Base-by-base conservation (phyloP, 345 rosid species). In the Cochlearia excelsa region DNA sequence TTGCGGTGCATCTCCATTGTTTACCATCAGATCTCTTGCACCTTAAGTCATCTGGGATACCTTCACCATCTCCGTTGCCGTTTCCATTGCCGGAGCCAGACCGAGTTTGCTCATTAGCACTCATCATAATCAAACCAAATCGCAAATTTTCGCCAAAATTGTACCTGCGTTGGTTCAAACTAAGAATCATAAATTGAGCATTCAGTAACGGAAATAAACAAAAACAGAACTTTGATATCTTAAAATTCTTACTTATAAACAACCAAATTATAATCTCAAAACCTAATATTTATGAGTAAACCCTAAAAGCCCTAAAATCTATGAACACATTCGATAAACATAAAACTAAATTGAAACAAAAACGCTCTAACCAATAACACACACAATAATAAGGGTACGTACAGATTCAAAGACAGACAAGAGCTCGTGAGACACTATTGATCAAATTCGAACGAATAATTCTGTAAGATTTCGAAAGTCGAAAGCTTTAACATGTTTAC, bases 21-120 rank as follows among this genome's bases (percentile, higher is more conserved):
- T 93, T 93, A 65, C 99, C 97, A 61, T 93, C 96, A 0, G 97
- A 93, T 75, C 97, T 90, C 85, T 93, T 93, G 77, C 99, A 93
- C 31, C 96, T 90, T 78, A 84, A 63, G 74, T 89, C 99, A 67
- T 89, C 99, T 0, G 96, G 97, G 67, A 71, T 79, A 9, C 87
- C 96, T 59, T 87, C 96, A 0, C 82, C 84, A 46, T 37, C 40
- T 6, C 40, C 40, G 7, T 37, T 37, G 40, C 40, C 35, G 5
- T 75, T 85, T 9, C 49, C 44, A 23, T 61, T 59, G 54, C 75
- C 89, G 0, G 77, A 75, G 51, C 58, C 70, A 30, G 85, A 78
- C 69, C 84, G 76, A n/a, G 68, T 78, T 49, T 77, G 78, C 62
- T 84, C 91, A 74, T 78, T 82, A 45, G 2, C 60, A 47, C 69